These are phyloP conservation scores for Linanthus parryae DNA, from an alignment of 148 eudicot species.

Conservation along the genomic window DNA sequence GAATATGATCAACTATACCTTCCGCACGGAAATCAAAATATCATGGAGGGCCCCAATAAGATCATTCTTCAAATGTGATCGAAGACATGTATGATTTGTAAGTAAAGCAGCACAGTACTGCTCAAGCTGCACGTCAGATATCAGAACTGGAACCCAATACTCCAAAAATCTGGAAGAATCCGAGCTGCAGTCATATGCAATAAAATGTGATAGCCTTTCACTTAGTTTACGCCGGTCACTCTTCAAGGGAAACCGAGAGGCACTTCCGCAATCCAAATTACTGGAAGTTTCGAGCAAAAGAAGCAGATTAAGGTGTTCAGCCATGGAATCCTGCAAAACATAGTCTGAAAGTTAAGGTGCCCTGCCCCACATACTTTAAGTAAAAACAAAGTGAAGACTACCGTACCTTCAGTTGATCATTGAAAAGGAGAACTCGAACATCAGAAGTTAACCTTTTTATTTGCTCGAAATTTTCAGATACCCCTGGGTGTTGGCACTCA, in stretches of 20 bases:
- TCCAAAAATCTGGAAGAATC: constrained; percentile 44
- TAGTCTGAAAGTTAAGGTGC: constrained; percentile 6
- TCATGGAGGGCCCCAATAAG: constrained; percentile 39
- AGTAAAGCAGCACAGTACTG: constrained; percentile 62
- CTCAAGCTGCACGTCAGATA: constrained; percentile 84
- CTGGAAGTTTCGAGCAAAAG: constrained; percentile 42
- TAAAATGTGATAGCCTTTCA: constrained; percentile 41
- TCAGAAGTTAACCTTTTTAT: constrained; percentile 37
- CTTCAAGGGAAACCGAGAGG: constrained; percentile 15
- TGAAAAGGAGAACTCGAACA: constrained; percentile 49
- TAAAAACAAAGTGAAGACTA: constrained; percentile 2
- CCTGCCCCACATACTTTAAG: too few species aligned
- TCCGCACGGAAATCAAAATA: constrained; percentile 32
- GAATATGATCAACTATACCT: too few species aligned
- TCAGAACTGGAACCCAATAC: constrained; percentile 72
- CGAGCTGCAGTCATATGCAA: constrained; percentile 25
- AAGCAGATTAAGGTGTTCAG: constrained; percentile 40
- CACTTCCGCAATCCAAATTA: constrained; percentile 21
- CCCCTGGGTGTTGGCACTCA: constrained; percentile 37
- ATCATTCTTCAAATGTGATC: constrained; percentile 36
- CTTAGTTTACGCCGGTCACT: constrained; percentile 27
- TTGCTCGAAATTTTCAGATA: constrained; percentile 25
- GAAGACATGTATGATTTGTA: constrained; percentile 34
- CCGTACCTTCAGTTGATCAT: constrained; percentile 48
- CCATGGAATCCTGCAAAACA: constrained; percentile 45